A percentile compares a stretch with the other conserved stretches of the same genome.
These are phyloP conservation scores for Xylaria sp. DNA, from an alignment of 2,329 filamentous ascomycete genomes.

Conservation along the genomic window DNA sequence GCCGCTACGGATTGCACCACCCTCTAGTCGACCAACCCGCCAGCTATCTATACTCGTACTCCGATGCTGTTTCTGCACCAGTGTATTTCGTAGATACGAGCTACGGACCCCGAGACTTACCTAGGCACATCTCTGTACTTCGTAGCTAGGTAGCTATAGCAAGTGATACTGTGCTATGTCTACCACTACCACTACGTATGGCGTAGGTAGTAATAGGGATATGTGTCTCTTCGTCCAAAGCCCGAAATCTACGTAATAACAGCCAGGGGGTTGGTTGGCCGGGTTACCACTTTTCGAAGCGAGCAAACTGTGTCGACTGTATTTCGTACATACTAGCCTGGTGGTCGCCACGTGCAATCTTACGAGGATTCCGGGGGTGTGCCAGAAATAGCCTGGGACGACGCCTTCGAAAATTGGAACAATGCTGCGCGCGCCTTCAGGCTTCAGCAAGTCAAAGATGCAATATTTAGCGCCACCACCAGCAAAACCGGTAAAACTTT, in stretches of 20 bases:
- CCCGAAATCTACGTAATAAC: not conserved
- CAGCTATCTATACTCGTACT: not conserved
- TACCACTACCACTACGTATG: not conserved
- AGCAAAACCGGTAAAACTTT: constrained; percentile 10
- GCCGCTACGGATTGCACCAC: no score
- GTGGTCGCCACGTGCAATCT: constrained; percentile 7
- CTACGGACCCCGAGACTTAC: not conserved
- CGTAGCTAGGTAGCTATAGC: no score
- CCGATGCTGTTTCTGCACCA: no score
- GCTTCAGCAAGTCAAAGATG: not conserved
- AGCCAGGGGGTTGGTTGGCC: not conserved
- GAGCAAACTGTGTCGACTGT: not conserved
- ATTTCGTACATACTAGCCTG: not conserved
- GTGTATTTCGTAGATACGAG: no score
- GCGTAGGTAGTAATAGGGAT: not conserved
- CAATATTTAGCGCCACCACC: constrained; percentile 8
- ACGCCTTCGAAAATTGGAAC: constrained; percentile 6
- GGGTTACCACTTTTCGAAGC: not conserved
- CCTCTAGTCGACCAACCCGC: no score
- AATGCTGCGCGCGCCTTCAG: not conserved
- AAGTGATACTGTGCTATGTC: not conserved
- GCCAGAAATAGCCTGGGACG: not conserved
- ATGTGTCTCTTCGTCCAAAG: not conserved
- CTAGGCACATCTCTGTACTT: not conserved
- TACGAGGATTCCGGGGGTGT: constrained; percentile 2